A percentile compares a stretch with the other conserved stretches of the same genome.
Evolutionary conservation across 1,139 yeast species (phyloP).

Genomic region (Yamadazyma aaseri): DNA sequence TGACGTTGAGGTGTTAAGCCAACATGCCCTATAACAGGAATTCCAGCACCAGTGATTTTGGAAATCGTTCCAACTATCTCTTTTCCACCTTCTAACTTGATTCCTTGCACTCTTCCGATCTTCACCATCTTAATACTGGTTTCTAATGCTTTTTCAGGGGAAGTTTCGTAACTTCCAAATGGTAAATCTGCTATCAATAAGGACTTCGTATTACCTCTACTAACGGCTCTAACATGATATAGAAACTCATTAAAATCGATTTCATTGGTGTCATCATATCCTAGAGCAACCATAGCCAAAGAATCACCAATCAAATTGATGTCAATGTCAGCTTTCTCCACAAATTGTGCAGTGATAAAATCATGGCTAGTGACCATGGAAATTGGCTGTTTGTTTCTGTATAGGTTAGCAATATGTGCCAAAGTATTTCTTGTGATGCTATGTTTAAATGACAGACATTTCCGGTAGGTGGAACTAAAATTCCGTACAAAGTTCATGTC

Average conservation of each 20-base stretch:
- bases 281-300: slow-evolving; percentile 86
- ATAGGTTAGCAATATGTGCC: slow-evolving; percentile 42
- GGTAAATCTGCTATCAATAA: slow-evolving; percentile 87
- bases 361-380: slow-evolving; percentile 87
- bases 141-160: slow-evolving; percentile 61
- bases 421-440: slow-evolving; percentile 28
- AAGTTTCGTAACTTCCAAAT: slow-evolving; percentile 77
- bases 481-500: background rate
- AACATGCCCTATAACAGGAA: slow-evolving; percentile 89
- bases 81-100: slow-evolving; percentile 89
- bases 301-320: slow-evolving; percentile 87
- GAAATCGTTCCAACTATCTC: slow-evolving; percentile 46
- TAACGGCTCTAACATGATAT: slow-evolving; percentile 73
- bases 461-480: slow-evolving; percentile 1
- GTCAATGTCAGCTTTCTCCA: slow-evolving; percentile 69
- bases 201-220: slow-evolving; percentile 65
- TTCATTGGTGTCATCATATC: slow-evolving; percentile 75
- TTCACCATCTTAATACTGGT: slow-evolving; percentile 63
- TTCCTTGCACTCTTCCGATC: slow-evolving; percentile 67
- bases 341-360: slow-evolving; percentile 70
- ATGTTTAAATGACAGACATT: slow-evolving; percentile 14
- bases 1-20: slow-evolving; percentile 92
- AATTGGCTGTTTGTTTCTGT: slow-evolving; percentile 50
- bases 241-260: slow-evolving; percentile 75
- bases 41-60: slow-evolving; percentile 62